Evolutionary conservation across 495 filamentous ascomycete species (phyloP).

Genomic region (Hypoxylon lenormandii): DNA sequence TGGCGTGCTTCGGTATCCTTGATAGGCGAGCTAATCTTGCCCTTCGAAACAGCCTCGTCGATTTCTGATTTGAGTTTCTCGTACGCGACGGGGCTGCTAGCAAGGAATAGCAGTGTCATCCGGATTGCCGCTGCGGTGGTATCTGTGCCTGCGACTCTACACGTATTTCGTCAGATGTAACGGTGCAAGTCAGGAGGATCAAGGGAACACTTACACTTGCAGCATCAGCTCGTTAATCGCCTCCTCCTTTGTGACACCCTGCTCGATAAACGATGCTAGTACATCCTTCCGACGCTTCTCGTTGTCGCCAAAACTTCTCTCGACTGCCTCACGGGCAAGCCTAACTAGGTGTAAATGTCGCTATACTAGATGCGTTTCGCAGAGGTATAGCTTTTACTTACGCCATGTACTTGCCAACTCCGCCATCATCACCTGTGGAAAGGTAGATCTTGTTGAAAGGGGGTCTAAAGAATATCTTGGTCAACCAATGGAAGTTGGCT

Average conservation of each 20-base stretch:
- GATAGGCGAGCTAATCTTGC: conserved; percentile 48
- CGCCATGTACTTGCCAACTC: conserved; percentile 38
- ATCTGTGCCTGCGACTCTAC: conserved; percentile 68
- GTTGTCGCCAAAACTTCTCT: conserved; percentile 42
- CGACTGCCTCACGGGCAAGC: conserved; percentile 54
- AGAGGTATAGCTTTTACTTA: background rate
- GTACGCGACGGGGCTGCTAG: conserved; percentile 61
- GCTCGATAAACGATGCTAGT: conserved; percentile 60
- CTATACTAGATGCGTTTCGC: background rate
- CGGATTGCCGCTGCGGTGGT: conserved; percentile 71
- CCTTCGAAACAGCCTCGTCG: conserved; percentile 52
- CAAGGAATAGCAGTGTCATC: conserved; percentile 65
- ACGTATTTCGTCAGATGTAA: conserved; percentile 6
- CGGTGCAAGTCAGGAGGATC: background rate
- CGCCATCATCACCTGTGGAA: conserved; percentile 18
- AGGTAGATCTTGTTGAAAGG: conserved; percentile 41
- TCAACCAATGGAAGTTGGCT: conserved; percentile 43
- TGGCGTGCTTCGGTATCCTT: conserved; percentile 55
- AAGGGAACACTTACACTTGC: conserved; percentile 51
- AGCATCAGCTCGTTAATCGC: conserved; percentile 57
- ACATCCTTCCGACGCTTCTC: conserved; percentile 51
- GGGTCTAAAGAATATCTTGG: conserved; percentile 33
- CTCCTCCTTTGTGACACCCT: conserved; percentile 55
- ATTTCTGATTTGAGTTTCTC: conserved; percentile 68
- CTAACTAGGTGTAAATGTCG: conserved; percentile 29